A percentile compares a stretch with the other conserved stretches of the same genome.
Conservation (phyloP, 176 grass and related monocot genomes). For the Aegilops tauschii region DNA sequence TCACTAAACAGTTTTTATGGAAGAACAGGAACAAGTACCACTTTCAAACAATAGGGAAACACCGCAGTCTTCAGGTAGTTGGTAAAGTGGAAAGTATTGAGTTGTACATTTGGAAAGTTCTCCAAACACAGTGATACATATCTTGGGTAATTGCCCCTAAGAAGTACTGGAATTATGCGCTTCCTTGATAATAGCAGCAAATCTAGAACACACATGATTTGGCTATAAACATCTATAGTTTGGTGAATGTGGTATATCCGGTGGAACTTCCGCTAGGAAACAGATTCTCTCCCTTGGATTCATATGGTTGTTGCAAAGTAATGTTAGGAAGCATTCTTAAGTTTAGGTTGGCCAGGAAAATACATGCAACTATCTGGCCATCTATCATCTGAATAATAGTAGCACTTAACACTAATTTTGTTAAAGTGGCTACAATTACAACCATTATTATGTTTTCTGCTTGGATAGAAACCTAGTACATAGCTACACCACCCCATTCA, state of each 20-base stretch:
- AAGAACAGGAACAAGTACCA: neutral
- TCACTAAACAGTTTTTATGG: neutral
- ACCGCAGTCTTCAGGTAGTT: neutral
- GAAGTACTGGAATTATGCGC: neutral
- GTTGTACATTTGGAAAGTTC: neutral
- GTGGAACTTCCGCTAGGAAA: neutral
- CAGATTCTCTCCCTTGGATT: neutral
- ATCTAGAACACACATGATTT: neutral
- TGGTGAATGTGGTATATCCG: neutral
- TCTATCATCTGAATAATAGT: conserved; percentile 6
- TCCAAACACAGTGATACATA: conserved; percentile 1
- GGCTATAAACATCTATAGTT: neutral
- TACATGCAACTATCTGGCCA: neutral
- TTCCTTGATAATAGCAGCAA: neutral
- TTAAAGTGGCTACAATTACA: neutral
- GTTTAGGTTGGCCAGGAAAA: neutral
- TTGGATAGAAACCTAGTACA: neutral
- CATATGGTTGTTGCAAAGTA: neutral
- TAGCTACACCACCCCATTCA: neutral
- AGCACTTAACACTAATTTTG: neutral
- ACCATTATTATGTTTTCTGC: neutral
- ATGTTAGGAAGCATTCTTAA: neutral
- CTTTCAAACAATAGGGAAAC: neutral
- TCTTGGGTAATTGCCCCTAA: neutral
- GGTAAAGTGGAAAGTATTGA: neutral